Evolutionary conservation across 768 basidiomycete species (phyloP).

Genomic region (Favolaschia claudopus): DNA sequence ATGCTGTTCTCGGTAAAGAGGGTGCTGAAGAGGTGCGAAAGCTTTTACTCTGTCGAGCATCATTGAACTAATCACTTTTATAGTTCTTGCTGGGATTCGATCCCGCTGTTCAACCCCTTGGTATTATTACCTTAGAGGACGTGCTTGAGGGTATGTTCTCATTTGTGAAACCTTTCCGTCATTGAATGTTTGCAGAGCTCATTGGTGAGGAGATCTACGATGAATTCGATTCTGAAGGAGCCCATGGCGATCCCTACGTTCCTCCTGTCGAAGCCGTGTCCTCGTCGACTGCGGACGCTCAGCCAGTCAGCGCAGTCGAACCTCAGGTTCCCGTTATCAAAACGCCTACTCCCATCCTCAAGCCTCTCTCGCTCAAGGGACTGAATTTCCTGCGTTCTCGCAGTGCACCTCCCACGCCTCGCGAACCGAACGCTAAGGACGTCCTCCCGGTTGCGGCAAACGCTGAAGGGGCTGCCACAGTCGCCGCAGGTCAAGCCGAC

Average conservation of each 20-base stretch:
- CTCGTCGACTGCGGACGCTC: neutral
- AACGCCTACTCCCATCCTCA: slow-evolving; percentile 38
- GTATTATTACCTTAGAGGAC: slow-evolving; percentile 93
- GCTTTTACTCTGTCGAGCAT: neutral
- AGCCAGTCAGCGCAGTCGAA: neutral
- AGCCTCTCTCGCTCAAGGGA: slow-evolving; percentile 53
- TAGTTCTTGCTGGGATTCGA: slow-evolving; percentile 86
- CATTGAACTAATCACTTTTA: neutral
- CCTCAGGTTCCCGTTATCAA: slow-evolving; percentile 20
- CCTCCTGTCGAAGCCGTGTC: slow-evolving; percentile 43
- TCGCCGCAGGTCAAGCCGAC: neutral
- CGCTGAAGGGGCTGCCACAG: neutral
- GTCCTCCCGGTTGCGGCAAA: slow-evolving; percentile 10
- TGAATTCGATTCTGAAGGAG: slow-evolving; percentile 85
- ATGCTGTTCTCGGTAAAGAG: slow-evolving; percentile 80
- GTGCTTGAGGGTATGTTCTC: slow-evolving; percentile 77
- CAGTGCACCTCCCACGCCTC: slow-evolving; percentile 66
- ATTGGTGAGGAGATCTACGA: slow-evolving; percentile 95
- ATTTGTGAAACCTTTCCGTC: neutral
- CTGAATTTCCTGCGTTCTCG: slow-evolving; percentile 60
- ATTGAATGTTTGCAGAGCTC: slow-evolving; percentile 59
- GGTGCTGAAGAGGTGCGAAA: slow-evolving; percentile 73
- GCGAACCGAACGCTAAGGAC: slow-evolving; percentile 36
- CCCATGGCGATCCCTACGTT: slow-evolving; percentile 58
- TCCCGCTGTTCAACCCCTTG: slow-evolving; percentile 83